Evolutionary conservation across 768 basidiomycete species (phyloP).

Genomic region (Podaxis rugospora): DNA sequence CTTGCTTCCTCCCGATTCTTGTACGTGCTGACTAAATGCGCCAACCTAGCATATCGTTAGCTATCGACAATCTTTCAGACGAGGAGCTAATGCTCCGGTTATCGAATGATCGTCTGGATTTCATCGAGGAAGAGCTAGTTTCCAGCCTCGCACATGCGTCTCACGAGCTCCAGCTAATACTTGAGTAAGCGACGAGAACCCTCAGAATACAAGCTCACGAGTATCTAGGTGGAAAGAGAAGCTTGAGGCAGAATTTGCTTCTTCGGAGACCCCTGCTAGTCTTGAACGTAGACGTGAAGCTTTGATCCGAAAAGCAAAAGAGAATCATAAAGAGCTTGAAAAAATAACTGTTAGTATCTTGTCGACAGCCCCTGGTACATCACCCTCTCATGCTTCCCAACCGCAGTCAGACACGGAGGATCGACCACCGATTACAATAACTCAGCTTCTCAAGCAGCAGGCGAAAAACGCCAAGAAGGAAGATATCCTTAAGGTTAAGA

Average conservation of each 20-base stretch:
- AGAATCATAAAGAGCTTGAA: constrained; percentile 39
- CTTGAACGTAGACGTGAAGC: constrained; percentile 37
- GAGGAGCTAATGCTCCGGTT: constrained; percentile 27
- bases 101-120: constrained; percentile 27
- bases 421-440: constrained; percentile 28
- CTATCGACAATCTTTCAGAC: constrained; percentile 28
- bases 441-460: constrained; percentile 33
- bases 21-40: background rate
- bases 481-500: constrained; percentile 37
- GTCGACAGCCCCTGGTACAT: background rate
- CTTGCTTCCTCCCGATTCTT: background rate
- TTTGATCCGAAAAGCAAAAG: constrained; percentile 41
- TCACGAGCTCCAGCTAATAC: constrained; percentile 33
- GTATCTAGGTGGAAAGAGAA: constrained; percentile 30
- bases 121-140: constrained; percentile 33
- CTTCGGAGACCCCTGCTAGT: constrained; percentile 22
- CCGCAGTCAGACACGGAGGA: constrained; percentile 26
- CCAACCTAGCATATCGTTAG: constrained; percentile 30
- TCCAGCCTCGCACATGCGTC: constrained; percentile 26
- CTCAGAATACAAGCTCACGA: background rate
- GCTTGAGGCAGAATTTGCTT: constrained; percentile 20
- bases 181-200: constrained; percentile 25
- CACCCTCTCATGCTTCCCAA: background rate
- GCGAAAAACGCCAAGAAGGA: constrained; percentile 31
- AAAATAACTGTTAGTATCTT: constrained; percentile 23